phyloP scores from a whole-genome alignment of 2,329 filamentous ascomycete species.

The Neofusicoccum sp. region DNA sequence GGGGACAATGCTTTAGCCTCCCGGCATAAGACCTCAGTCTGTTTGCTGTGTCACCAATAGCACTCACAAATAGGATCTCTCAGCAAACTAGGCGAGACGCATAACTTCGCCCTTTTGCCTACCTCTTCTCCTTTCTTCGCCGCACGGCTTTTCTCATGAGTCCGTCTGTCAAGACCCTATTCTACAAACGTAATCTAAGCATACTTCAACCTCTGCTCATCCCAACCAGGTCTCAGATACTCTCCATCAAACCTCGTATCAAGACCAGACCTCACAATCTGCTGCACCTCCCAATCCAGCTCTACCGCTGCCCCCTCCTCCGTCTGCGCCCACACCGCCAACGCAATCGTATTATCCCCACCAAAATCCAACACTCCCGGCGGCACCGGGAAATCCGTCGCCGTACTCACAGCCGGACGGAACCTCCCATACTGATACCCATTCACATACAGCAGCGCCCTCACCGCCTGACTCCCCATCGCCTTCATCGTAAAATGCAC shows the following conservation, averaged over 20 bases:
- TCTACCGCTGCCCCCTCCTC: conserved; percentile 54
- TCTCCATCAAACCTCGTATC: conserved; percentile 52
- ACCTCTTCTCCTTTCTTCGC: too few species aligned
- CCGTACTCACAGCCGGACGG: conserved; percentile 62
- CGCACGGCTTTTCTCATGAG: too few species aligned
- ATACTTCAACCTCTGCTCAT: conserved; percentile 35
- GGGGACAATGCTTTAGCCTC: too few species aligned
- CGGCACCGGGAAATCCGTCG: conserved; percentile 62
- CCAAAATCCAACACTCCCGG: conserved; percentile 61
- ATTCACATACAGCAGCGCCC: conserved; percentile 63
- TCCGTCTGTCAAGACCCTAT: not conserved
- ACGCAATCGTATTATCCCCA: conserved; percentile 60
- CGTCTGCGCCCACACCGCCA: conserved; percentile 64
- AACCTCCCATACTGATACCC: conserved; percentile 66
- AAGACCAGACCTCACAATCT: conserved; percentile 57
- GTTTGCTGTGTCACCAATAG: too few species aligned
- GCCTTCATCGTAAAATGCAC: conserved; percentile 59
- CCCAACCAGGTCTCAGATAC: conserved; percentile 57
- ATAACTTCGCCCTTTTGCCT: too few species aligned
- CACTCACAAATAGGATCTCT: too few species aligned
- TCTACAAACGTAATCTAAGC: conserved; percentile 25
- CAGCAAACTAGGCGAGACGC: too few species aligned
- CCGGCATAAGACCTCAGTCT: too few species aligned
- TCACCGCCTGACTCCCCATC: conserved; percentile 47
- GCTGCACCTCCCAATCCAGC: conserved; percentile 56